Evolutionary conservation across 768 basidiomycete species (phyloP).

Genomic region (Tulasnella sp.): DNA sequence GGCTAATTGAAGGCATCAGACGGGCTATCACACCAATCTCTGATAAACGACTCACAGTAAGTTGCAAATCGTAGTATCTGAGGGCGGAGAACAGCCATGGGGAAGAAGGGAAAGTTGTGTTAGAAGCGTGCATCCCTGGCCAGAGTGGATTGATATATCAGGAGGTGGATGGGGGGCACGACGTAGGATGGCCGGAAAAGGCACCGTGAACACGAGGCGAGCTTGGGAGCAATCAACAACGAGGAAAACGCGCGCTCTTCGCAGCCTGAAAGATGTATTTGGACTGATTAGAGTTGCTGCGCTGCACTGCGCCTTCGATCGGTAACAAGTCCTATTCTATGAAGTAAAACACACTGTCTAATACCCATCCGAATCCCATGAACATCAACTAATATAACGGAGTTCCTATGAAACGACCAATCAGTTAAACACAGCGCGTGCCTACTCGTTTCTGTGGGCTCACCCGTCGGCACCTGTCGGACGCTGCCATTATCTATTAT

Average conservation of each 20-base stretch:
- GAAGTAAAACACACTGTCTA: too few relatives aligned
- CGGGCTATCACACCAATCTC: not conserved
- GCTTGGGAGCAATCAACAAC: too few relatives aligned
- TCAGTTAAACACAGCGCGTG: too few relatives aligned
- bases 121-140: not conserved
- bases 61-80: constrained; percentile 9
- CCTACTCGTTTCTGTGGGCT: too few relatives aligned
- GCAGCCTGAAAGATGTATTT: too few relatives aligned
- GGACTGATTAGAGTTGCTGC: too few relatives aligned
- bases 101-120: not conserved
- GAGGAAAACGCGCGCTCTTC: too few relatives aligned
- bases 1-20: not conserved
- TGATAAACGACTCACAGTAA: constrained; percentile 8
- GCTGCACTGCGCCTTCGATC: too few relatives aligned
- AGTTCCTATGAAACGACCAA: too few relatives aligned
- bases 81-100: constrained; percentile 12
- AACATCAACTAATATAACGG: too few relatives aligned
- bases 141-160: constrained; percentile 1
- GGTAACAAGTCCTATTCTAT: too few relatives aligned
- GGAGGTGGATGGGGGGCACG: not conserved
- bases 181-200: not conserved
- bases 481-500: constrained; percentile 13
- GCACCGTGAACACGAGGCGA: not conserved
- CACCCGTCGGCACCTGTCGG: constrained; percentile 12
- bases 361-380: too few relatives aligned